A percentile compares a stretch with the other conserved stretches of the same genome.
These are phyloP conservation scores for Trichoderma lentiforme DNA, from an alignment of 2,329 filamentous ascomycete genomes.

Conservation along the genomic window DNA sequence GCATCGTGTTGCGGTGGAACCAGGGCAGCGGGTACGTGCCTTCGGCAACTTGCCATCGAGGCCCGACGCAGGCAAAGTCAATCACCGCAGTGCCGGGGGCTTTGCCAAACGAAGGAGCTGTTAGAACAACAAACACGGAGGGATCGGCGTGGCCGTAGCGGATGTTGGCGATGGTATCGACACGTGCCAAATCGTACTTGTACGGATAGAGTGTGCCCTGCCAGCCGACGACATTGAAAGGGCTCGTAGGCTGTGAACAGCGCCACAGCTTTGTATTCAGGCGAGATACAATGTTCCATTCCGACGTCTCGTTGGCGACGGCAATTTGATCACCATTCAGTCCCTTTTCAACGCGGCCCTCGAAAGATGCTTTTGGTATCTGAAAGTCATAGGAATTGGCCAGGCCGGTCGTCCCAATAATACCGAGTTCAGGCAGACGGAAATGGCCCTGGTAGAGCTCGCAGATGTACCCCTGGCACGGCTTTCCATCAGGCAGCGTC, in stretches of 20 bases:
- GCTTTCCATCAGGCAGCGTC: neutral
- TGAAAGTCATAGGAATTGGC: neutral
- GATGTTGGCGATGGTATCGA: neutral
- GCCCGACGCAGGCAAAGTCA: neutral
- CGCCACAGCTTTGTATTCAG: neutral
- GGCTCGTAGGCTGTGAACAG: neutral
- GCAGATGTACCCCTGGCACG: neutral
- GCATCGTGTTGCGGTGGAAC: neutral
- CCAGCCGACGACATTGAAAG: neutral
- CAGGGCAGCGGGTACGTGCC: neutral
- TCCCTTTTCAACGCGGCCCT: neutral
- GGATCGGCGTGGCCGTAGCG: neutral
- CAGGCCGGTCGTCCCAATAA: neutral
- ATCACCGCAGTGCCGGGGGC: neutral
- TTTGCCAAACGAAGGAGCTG: neutral
- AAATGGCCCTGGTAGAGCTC: neutral
- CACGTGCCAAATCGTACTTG: neutral
- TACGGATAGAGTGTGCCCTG: neutral
- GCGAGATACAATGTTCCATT: neutral
- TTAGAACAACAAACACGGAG: neutral
- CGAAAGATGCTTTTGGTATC: neutral
- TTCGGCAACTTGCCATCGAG: neutral
- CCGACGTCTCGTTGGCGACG: neutral
- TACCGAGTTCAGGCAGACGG: neutral
- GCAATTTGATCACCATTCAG: neutral